phyloP scores from a whole-genome alignment of 805 yeast genomes.

The Suhomyces prunicola region DNA sequence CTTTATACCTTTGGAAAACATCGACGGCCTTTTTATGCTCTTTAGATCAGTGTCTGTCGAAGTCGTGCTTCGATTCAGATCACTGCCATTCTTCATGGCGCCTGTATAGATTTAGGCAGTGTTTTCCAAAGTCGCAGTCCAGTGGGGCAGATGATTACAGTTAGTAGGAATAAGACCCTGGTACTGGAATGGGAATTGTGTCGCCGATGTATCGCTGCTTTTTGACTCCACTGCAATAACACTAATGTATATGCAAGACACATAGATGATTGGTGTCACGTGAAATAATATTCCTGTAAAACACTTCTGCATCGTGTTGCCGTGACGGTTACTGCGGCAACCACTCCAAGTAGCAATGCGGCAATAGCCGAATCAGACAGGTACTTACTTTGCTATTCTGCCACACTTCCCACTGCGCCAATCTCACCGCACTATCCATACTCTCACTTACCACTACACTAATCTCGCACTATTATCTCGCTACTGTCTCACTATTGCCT shows the following conservation, averaged over 20 bases:
- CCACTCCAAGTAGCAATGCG: not conserved
- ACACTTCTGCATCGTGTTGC: not conserved
- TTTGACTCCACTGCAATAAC: not conserved
- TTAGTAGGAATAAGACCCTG: not conserved
- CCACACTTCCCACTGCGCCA: not conserved
- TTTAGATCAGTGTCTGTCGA: slow-evolving; percentile 1
- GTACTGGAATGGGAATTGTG: not conserved
- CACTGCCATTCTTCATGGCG: slow-evolving; percentile 8
- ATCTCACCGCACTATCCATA: not conserved
- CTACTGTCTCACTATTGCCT: not conserved
- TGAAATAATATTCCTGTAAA: not conserved
- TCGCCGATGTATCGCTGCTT: not conserved
- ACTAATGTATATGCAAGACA: not conserved
- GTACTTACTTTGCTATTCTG: not conserved
- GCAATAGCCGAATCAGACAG: not conserved
- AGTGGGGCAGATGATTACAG: not conserved
- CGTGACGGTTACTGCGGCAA: not conserved
- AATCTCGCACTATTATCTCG: not conserved
- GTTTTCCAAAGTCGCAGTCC: not conserved
- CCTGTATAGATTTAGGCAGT: not conserved
- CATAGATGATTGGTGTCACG: not conserved
- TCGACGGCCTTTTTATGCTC: slow-evolving; percentile 2
- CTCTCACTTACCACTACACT: not conserved
- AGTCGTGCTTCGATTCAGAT: not conserved
- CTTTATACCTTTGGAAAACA: slow-evolving; percentile 28